A percentile compares a stretch with the other conserved stretches of the same genome.
Conservation (phyloP, 2,329 filamentous ascomycete genomes). For the Nigrospora oryzae region DNA sequence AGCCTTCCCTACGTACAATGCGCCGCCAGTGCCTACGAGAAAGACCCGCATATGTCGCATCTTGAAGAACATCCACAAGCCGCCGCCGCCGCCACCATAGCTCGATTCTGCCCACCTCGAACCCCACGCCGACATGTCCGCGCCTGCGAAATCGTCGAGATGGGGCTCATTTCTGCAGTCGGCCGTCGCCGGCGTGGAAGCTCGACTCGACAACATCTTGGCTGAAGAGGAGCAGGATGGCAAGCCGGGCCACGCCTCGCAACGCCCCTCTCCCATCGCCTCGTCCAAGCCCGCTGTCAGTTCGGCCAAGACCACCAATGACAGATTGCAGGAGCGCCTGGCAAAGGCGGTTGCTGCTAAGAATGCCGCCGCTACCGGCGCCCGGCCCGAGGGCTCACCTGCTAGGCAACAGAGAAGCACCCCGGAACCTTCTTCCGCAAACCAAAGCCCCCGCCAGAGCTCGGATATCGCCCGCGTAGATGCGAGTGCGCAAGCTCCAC, state of each 20-base stretch:
- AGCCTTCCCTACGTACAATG: neutral
- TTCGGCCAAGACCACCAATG: slow-evolving; percentile 61
- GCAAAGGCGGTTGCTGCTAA: slow-evolving; percentile 80
- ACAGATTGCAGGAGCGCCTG: slow-evolving; percentile 80
- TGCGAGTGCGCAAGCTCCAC: slow-evolving; percentile 7
- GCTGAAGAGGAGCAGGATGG: slow-evolving; percentile 62
- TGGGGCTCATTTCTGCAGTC: slow-evolving; percentile 80
- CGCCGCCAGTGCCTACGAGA: neutral
- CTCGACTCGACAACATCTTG: slow-evolving; percentile 83
- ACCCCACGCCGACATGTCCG: slow-evolving; percentile 30
- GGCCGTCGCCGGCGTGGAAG: slow-evolving; percentile 90
- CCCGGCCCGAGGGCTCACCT: slow-evolving; percentile 34
- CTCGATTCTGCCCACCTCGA: slow-evolving; percentile 1
- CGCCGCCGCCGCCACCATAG: neutral
- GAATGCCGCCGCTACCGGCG: slow-evolving; percentile 26
- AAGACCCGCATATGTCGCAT: neutral
- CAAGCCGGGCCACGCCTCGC: slow-evolving; percentile 26
- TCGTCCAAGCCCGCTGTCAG: slow-evolving; percentile 18
- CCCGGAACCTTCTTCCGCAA: slow-evolving; percentile 19
- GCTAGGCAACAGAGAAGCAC: slow-evolving; percentile 26
- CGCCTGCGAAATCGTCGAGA: slow-evolving; percentile 47
- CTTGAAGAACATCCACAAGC: neutral
- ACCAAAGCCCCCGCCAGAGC: slow-evolving; percentile 32
- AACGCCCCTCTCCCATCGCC: slow-evolving; percentile 16
- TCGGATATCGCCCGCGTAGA: slow-evolving; percentile 20